phyloP scores from a whole-genome alignment of 1,139 yeast genomes.

The Nakaseomyces kungkrabaensis region DNA sequence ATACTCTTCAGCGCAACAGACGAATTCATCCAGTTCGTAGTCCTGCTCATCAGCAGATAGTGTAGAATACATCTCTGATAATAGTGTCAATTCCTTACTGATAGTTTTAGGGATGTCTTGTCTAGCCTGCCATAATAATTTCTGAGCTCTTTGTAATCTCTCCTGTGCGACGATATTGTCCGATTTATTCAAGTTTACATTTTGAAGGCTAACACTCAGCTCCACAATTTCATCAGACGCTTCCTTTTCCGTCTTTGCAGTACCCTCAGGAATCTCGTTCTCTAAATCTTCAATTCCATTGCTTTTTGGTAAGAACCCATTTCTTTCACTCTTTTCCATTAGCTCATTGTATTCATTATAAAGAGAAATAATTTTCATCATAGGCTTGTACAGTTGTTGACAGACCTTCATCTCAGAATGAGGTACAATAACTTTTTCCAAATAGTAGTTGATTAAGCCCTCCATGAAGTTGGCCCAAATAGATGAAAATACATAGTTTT shows the following conservation, averaged over 20 bases:
- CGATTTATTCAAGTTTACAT: conserved; percentile 7
- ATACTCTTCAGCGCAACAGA: conserved; percentile 30
- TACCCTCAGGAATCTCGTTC: conserved; percentile 5
- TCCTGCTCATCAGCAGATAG: conserved; percentile 31
- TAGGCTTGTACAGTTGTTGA: conserved; percentile 29
- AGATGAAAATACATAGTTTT: conserved; percentile 29
- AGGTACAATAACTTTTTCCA: conserved; percentile 29
- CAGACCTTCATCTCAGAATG: conserved; percentile 30
- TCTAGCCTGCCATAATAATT: conserved; percentile 29
- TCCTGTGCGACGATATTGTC: conserved; percentile 19
- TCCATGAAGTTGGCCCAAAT: conserved; percentile 33
- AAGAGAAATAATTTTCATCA: conserved; percentile 29
- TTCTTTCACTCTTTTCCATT: conserved; percentile 29
- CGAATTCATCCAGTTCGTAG: conserved; percentile 30
- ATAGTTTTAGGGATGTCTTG: conserved; percentile 31
- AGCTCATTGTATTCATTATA: conserved; percentile 29
- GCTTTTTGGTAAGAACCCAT: conserved; percentile 23
- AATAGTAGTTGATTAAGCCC: conserved; percentile 29
- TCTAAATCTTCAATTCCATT: conserved; percentile 4
- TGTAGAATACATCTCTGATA: conserved; percentile 30
- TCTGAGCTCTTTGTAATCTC: conserved; percentile 27
- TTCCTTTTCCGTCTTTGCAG: conserved; percentile 5
- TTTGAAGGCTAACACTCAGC: conserved; percentile 1
- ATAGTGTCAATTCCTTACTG: conserved; percentile 27
- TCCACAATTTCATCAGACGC: conserved; percentile 3